Base-by-base conservation (phyloP, 2,329 filamentous ascomycete genomes). In the Karstenula rhodostoma region DNA sequence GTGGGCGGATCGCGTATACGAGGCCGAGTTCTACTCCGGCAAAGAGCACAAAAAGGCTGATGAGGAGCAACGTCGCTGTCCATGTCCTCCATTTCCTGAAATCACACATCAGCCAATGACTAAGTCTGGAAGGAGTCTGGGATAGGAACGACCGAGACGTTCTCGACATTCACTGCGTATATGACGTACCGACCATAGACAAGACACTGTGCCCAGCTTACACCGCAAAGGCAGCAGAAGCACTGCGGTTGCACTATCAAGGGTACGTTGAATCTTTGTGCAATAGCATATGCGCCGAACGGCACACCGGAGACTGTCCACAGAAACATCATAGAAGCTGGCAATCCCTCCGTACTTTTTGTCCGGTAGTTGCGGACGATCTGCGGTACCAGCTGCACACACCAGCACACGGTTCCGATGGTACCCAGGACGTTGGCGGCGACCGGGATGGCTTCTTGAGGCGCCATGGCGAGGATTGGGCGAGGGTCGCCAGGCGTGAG, bases 311-410 rank as follows among this genome's bases (percentile, higher is more conserved):
- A 88, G 73, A 82, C 84, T 0, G 86, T 86, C 84, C 89, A 91
- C 3, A 90, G 80, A 65, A 91, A 82, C 88, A 91, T 90, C 88
- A 91, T 90, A 0, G 86, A 84, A 0, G 85, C 82, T 40, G 90
- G 88, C 0, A 91, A 79, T 0, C 89, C 89, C 0, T 81, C 85
- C 0, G 88, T 88, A 74, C 88, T 82, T 70, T 90, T 88, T 0
- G 88, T 82, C 3, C 85, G 82, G 67, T 89, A 87, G 67, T 91
- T 91, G 64, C 90, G 84, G 44, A 88, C 75, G 55, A 91, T 90
- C 70, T 91, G 89, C 1, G 66, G 69, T 6, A 66, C 57, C 17
- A 71, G 62, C 53, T 64, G 64, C 1, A 68, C 63, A 54, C 69
- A 71, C 70, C 70, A 73, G 55, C 79, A 71, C 63, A 88, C 80